These are phyloP conservation scores for Lactarius vividus DNA, from an alignment of 768 basidiomycete species.

Conservation along the genomic window DNA sequence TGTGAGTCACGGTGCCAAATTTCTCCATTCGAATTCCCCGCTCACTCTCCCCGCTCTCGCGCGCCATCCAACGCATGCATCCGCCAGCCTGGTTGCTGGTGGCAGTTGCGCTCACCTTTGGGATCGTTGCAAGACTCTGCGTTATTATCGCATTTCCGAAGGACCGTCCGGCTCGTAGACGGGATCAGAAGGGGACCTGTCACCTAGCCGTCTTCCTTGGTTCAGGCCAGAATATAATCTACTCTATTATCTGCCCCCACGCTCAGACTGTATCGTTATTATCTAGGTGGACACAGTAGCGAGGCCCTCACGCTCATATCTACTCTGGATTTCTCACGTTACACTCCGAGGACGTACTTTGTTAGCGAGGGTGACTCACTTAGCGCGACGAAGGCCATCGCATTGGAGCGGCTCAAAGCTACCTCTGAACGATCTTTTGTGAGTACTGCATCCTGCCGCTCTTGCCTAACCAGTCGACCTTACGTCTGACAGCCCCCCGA, in stretches of 20 bases:
- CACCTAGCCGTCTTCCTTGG: slow-evolving; percentile 85
- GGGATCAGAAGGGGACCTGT: slow-evolving; percentile 34
- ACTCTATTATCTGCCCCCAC: slow-evolving; percentile 8
- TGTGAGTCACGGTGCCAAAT: no score
- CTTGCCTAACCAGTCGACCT: neutral
- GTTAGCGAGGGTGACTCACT: slow-evolving; percentile 78
- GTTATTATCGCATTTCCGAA: slow-evolving; percentile 29
- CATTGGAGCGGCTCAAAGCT: slow-evolving; percentile 54
- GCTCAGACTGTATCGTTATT: slow-evolving; percentile 19
- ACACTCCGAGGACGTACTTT: slow-evolving; percentile 76
- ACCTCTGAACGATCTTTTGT: slow-evolving; percentile 19
- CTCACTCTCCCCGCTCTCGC: neutral
- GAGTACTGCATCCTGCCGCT: slow-evolving; percentile 23
- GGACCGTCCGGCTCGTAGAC: slow-evolving; percentile 25
- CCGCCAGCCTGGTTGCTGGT: neutral
- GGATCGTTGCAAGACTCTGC: slow-evolving; percentile 24
- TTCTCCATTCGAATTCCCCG: neutral
- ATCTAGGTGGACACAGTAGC: slow-evolving; percentile 86
- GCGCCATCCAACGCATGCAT: neutral
- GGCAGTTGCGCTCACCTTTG: slow-evolving; percentile 2
- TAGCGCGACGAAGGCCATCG: slow-evolving; percentile 66
- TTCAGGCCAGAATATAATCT: slow-evolving; percentile 58
- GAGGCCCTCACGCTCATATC: slow-evolving; percentile 75
- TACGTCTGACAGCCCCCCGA: slow-evolving; percentile 5
- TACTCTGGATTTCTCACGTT: slow-evolving; percentile 70